A percentile compares a stretch with the other conserved stretches of the same genome.
Conservation (phyloP, 768 basidiomycete genomes). For the Steccherinum ochraceum region DNA sequence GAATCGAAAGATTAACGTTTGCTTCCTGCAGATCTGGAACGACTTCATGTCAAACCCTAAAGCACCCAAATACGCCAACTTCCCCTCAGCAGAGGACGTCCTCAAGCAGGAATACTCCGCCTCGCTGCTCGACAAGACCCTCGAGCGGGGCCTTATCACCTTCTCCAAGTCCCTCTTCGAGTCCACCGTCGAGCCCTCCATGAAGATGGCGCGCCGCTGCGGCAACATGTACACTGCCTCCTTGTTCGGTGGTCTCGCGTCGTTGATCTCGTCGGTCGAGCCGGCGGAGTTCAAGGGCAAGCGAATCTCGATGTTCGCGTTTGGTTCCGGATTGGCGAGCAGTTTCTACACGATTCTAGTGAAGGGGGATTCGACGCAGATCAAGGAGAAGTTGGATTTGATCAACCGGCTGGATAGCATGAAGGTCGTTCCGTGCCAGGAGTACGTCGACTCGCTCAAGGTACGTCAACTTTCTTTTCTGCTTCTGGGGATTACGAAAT, state of each 20-base stretch:
- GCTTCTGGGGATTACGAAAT: not conserved
- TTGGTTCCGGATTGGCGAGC: constrained; percentile 92
- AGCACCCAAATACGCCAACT: constrained; percentile 58
- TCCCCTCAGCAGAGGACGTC: constrained; percentile 66
- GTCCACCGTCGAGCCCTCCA: constrained; percentile 69
- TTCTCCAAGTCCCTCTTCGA: constrained; percentile 71
- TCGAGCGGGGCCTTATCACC: constrained; percentile 92
- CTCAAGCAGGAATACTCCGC: constrained; percentile 60
- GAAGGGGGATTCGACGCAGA: constrained; percentile 81
- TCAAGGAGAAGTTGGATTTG: constrained; percentile 78
- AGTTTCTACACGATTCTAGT: constrained; percentile 87
- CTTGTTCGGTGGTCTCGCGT: constrained; percentile 90
- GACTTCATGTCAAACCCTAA: constrained; percentile 84
- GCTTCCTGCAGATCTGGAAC: constrained; percentile 49
- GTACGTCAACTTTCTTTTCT: constrained; percentile 34
- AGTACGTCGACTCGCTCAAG: constrained; percentile 80
- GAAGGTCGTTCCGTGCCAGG: constrained; percentile 88
- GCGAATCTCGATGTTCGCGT: constrained; percentile 92
- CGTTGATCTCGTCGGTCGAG: constrained; percentile 69
- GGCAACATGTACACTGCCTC: constrained; percentile 99
- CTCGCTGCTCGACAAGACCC: constrained; percentile 86
- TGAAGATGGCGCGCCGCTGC: constrained; percentile 83
- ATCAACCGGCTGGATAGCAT: constrained; percentile 69
- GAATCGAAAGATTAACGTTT: not conserved
- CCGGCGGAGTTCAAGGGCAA: constrained; percentile 70